Evolutionary conservation across 2,329 filamentous ascomycete genomes (phyloP).

Genomic region (Fusarium sp.): DNA sequence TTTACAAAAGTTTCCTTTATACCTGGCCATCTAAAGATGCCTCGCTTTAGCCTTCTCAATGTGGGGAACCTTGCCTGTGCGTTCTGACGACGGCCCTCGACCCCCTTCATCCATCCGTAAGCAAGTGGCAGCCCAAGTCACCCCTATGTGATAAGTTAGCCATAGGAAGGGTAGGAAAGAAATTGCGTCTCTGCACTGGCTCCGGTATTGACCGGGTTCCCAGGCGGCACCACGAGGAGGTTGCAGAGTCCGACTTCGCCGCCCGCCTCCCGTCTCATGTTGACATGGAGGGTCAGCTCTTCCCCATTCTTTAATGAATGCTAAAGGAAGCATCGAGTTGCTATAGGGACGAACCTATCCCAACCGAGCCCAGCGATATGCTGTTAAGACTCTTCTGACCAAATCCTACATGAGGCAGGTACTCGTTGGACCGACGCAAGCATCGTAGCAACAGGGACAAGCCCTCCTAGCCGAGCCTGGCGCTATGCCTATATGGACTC

Average conservation of each 20-base stretch:
- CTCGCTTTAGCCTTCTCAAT: too few species aligned
- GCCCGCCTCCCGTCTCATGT: not conserved
- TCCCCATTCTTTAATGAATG: not conserved
- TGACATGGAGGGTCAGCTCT: not conserved
- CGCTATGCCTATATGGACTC: not conserved
- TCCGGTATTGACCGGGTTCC: not conserved
- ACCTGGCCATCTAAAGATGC: too few species aligned
- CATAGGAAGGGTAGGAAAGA: too few species aligned
- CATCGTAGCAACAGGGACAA: too few species aligned
- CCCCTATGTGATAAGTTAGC: not conserved
- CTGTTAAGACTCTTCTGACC: not conserved
- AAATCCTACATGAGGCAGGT: not conserved
- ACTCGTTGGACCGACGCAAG: too few species aligned
- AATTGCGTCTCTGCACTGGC: not conserved
- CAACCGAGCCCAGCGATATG: not conserved
- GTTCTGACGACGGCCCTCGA: not conserved
- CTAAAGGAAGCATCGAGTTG: not conserved
- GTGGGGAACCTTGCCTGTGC: too few species aligned
- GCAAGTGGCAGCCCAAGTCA: not conserved
- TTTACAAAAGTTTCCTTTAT: too few species aligned
- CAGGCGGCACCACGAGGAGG: conserved; percentile 44
- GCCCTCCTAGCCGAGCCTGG: too few species aligned
- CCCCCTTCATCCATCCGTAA: fast-evolving
- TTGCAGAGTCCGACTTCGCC: conserved; percentile 73
- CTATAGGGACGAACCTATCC: not conserved